A percentile compares a stretch with the other conserved stretches of the same genome.
phyloP scores from a whole-genome alignment of 345 rosid genomes.

The Diplotaxis tenuifolia region DNA sequence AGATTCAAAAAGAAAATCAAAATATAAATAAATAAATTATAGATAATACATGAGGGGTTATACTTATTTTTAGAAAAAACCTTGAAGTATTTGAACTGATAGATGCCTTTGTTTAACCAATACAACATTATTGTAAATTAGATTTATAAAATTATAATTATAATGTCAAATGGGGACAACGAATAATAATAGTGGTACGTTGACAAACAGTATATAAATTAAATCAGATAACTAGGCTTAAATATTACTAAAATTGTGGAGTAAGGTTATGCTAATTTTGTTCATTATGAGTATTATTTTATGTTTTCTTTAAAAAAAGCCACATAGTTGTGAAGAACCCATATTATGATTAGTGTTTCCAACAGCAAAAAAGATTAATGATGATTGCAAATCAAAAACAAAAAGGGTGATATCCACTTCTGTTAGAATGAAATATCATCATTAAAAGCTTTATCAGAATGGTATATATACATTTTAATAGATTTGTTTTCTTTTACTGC shows the following conservation, averaged over 20 bases:
- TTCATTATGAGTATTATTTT: not conserved
- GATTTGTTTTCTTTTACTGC: not conserved
- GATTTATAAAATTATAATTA: not conserved
- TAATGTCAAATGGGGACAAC: not conserved
- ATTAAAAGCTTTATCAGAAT: not conserved
- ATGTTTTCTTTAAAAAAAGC: not conserved
- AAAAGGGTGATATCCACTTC: constrained; percentile 16
- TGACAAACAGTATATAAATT: not conserved
- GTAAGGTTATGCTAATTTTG: not conserved
- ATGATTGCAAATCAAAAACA: not conserved
- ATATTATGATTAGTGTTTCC: constrained; percentile 7
- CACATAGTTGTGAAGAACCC: not conserved
- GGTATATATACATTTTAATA: not conserved
- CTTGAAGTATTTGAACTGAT: not conserved
- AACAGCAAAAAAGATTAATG: not conserved
- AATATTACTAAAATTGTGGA: not conserved
- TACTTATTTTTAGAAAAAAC: not conserved
- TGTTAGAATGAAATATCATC: constrained; percentile 18
- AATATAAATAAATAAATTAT: not conserved
- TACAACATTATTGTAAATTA: not conserved
- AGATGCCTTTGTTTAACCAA: not conserved
- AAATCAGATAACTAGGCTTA: not conserved
- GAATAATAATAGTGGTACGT: not conserved
- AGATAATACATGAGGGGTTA: not conserved
- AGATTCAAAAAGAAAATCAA: not conserved